Base-by-base conservation (phyloP, 2,329 filamentous ascomycete genomes). In the Paramyrothecium sp. region DNA sequence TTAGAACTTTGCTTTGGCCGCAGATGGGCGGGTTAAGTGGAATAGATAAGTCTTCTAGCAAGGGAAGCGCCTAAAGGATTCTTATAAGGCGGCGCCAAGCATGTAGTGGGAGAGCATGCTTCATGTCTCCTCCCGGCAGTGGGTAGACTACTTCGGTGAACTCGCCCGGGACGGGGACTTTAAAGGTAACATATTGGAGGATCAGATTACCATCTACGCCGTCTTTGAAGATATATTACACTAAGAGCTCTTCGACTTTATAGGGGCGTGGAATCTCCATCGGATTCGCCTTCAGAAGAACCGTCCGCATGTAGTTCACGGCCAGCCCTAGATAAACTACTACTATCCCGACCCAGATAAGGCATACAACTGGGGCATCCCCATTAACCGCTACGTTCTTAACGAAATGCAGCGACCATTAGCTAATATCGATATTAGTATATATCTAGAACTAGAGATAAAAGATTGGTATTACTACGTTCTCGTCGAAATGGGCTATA, bases 181-280 rank as follows among this genome's bases (percentile, higher is more conserved):
- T 23, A 49, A 55, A n/a, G 47, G 53, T 20, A 34, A 55, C 34
- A 55, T 55, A 22, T 16, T 55, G 12, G 48, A 55, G 23, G 56
- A 56, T 49, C 41, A 56, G 55, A 53, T 56, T 50, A 51, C 55
- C 23, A 48, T 56, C 12, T 56, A 56, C 51, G 55, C 55, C 17
- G 33, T 49, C 48, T 52, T 49, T 33, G 7, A n/a, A n/a, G n/a
- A n/a, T n/a, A n/a, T n/a, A n/a, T n/a, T n/a, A n/a, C n/a, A n/a
- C n/a, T n/a, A n/a, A n/a, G n/a, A n/a, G n/a, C n/a, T n/a, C n/a
- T n/a, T n/a, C n/a, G n/a, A n/a, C n/a, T n/a, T n/a, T n/a, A n/a
- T n/a, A n/a, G n/a, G n/a, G n/a, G n/a, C n/a, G n/a, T n/a, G n/a
- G n/a, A n/a, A n/a, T n/a, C 53, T n/a, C n/a, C n/a, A n/a, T n/a